Conservation (phyloP, 2,329 filamentous ascomycete genomes). For the Cytospora paraplurivora region DNA sequence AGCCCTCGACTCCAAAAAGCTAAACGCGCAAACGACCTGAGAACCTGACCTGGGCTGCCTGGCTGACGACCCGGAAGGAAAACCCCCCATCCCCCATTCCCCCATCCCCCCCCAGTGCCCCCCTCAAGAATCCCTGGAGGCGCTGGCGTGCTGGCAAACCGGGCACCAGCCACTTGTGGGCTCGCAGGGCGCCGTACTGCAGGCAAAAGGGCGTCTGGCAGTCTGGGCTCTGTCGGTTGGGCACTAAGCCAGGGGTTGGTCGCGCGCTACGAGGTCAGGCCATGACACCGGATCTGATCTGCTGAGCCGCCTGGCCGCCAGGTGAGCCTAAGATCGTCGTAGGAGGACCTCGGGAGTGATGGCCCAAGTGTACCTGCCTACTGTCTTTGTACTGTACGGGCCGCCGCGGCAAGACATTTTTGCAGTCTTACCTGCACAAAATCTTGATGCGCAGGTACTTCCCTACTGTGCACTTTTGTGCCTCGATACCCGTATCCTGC, state of each 20-base stretch:
- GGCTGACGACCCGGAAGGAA: neutral
- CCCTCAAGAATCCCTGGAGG: neutral
- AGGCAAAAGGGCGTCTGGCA: slow-evolving; percentile 20
- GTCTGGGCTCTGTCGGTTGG: slow-evolving; percentile 7
- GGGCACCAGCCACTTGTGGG: slow-evolving; percentile 21
- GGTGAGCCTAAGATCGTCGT: slow-evolving; percentile 11
- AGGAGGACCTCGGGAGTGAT: slow-evolving; percentile 2
- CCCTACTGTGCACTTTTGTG: neutral
- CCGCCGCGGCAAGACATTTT: slow-evolving; percentile 14
- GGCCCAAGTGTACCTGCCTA: neutral
- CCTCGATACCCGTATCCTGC: neutral
- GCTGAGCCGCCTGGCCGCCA: slow-evolving; percentile 10
- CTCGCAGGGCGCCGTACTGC: slow-evolving; percentile 4
- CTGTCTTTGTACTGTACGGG: slow-evolving; percentile 22
- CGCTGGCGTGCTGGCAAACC: slow-evolving; percentile 10
- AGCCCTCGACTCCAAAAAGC: slow-evolving; percentile 11
- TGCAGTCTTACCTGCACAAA: neutral
- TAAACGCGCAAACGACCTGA: neutral
- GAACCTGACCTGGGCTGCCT: neutral
- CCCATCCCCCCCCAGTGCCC: neutral
- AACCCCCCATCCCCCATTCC: neutral
- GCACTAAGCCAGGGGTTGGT: neutral
- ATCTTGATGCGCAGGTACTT: neutral
- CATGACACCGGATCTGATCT: slow-evolving; percentile 11
- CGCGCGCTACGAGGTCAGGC: slow-evolving; percentile 8